These are phyloP conservation scores for Metschnikowia matae DNA, from an alignment of 805 yeast genomes.

Conservation along the genomic window DNA sequence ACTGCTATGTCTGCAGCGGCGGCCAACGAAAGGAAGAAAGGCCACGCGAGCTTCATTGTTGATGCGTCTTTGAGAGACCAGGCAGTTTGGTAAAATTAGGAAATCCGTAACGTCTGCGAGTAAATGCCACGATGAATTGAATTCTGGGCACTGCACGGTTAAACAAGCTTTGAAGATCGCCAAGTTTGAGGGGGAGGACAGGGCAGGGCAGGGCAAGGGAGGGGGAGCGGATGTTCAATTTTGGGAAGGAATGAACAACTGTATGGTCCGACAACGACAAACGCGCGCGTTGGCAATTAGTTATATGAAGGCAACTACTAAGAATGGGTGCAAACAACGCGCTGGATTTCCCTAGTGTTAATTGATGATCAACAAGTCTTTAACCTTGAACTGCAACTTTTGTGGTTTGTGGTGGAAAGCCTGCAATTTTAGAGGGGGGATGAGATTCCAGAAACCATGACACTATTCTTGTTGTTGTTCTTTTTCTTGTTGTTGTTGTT, in stretches of 20 bases:
- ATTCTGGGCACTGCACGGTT: not conserved
- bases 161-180: not conserved
- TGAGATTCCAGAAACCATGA: not conserved
- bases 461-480: too few relatives aligned
- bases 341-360: too few relatives aligned
- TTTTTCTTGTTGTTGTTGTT: too few relatives aligned
- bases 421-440: not conserved
- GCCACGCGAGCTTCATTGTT: not conserved
- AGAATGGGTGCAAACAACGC: slow-evolving; percentile 1
- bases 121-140: too few relatives aligned
- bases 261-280: not conserved
- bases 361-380: too few relatives aligned
- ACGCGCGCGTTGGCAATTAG: not conserved
- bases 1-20: slow-evolving; percentile 2
- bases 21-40: not conserved
- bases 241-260: not conserved
- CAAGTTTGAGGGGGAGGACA: not conserved
- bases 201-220: too few relatives aligned
- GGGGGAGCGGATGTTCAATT: not conserved
- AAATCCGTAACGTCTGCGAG: too few relatives aligned
- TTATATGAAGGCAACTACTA: not conserved
- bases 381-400: too few relatives aligned
- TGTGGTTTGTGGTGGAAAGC: not conserved
- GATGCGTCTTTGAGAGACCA: not conserved
- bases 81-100: too few relatives aligned